Conservation (phyloP, 1,139 yeast species). For the Meyerozyma smithsonii region DNA sequence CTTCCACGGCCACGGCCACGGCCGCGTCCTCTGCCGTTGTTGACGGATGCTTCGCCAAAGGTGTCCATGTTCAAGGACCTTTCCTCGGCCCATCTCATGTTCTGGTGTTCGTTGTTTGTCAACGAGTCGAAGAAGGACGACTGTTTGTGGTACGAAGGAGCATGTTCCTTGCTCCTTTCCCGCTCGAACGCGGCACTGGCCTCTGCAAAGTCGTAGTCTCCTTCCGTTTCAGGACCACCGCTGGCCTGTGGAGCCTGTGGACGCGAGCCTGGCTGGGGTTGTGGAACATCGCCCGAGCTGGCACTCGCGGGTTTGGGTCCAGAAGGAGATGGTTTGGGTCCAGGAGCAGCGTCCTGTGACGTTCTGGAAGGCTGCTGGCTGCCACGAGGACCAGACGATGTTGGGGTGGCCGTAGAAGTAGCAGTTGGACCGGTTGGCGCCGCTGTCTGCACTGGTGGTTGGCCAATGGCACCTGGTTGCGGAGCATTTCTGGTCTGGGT, state of each 20-base stretch:
- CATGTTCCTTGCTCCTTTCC: slow-evolving; percentile 14
- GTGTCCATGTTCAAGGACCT: slow-evolving; percentile 27
- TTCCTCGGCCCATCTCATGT: slow-evolving; percentile 72
- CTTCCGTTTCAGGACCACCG: slow-evolving; percentile 10
- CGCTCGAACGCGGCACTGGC: slow-evolving; percentile 17
- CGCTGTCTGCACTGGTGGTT: slow-evolving; percentile 15
- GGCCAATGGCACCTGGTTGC: slow-evolving; percentile 5
- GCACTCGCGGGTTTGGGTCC: slow-evolving; percentile 11
- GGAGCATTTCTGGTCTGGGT: slow-evolving; percentile 7
- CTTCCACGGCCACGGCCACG: slow-evolving; percentile 24
- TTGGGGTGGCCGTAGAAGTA: slow-evolving; percentile 11
- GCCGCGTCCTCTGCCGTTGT: slow-evolving; percentile 26
- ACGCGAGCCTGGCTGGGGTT: slow-evolving; percentile 6
- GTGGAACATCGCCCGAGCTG: slow-evolving; percentile 20
- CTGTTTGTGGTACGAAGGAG: slow-evolving; percentile 16
- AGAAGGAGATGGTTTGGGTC: slow-evolving; percentile 10
- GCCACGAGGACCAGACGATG: no score
- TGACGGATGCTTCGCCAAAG: slow-evolving; percentile 24
- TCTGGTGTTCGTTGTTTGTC: slow-evolving; percentile 32
- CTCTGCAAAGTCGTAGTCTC: slow-evolving; percentile 12
- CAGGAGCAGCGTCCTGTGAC: slow-evolving; percentile 11
- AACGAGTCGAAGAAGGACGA: slow-evolving; percentile 28
- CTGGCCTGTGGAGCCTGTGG: slow-evolving; percentile 24
- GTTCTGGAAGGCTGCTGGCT: slow-evolving; percentile 8
- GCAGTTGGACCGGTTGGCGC: slow-evolving; percentile 16